Evolutionary conservation across 495 filamentous ascomycete species (phyloP).

Genomic region (Echria macrotheca): DNA sequence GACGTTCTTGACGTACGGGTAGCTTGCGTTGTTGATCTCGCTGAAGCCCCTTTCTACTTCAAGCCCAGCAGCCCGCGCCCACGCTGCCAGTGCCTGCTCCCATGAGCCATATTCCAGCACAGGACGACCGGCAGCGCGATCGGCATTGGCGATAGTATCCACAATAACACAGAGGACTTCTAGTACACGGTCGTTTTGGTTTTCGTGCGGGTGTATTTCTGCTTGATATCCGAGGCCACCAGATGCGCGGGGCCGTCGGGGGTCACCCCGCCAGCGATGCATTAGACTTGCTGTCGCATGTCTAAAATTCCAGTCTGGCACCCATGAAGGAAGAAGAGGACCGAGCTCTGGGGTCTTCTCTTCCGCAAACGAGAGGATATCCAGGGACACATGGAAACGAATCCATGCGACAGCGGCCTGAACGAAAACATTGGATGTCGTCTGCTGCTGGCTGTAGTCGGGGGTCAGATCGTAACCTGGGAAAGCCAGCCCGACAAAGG

Average conservation of each 20-base stretch:
- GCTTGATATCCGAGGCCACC: neutral
- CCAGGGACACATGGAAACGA: neutral
- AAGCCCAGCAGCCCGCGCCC: neutral
- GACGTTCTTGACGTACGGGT: neutral
- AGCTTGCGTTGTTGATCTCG: neutral
- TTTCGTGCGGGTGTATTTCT: neutral
- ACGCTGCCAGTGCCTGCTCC: neutral
- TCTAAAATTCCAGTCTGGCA: conserved; percentile 2
- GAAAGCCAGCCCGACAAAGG: neutral
- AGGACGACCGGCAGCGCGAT: neutral
- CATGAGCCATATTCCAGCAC: neutral
- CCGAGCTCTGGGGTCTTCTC: neutral
- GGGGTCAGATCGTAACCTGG: neutral
- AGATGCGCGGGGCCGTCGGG: neutral
- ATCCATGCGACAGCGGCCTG: conserved; percentile 1
- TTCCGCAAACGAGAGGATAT: neutral
- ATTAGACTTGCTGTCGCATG: neutral
- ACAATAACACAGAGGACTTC: neutral
- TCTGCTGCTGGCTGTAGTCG: neutral
- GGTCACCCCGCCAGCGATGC: neutral
- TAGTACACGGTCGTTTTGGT: neutral
- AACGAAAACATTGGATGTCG: neutral
- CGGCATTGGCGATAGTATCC: neutral
- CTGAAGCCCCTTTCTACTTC: neutral
- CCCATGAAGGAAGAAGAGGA: neutral